phyloP scores from a whole-genome alignment of 1,139 yeast genomes.

The Blastobotrys proliferans region DNA sequence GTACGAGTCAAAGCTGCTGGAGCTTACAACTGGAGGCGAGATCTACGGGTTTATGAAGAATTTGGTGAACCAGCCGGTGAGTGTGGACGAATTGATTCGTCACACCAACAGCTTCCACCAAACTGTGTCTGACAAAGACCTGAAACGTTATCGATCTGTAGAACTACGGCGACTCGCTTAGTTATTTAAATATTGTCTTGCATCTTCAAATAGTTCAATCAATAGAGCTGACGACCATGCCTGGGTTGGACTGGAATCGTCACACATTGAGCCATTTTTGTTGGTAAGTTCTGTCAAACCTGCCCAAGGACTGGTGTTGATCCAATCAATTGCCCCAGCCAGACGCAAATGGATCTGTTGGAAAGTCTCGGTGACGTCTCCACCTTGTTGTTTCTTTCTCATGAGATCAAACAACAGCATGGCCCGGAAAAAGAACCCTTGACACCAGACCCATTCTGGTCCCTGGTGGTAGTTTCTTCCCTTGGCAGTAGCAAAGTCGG shows the following conservation, averaged over 20 bases:
- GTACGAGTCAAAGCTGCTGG: slow-evolving; percentile 38
- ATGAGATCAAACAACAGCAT: slow-evolving; percentile 49
- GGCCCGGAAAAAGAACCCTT: slow-evolving; percentile 84
- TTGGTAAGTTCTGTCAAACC: slow-evolving; percentile 92
- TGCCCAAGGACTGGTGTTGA: slow-evolving; percentile 77
- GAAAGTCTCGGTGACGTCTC: slow-evolving; percentile 33
- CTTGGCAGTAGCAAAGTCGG: slow-evolving; percentile 87
- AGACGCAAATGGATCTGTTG: slow-evolving; percentile 51
- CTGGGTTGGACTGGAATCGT: slow-evolving; percentile 90
- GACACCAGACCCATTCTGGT: slow-evolving; percentile 97
- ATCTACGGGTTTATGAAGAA: slow-evolving; percentile 45
- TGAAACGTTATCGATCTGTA: slow-evolving; percentile 14
- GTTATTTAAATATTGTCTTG: background rate
- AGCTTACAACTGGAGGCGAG: slow-evolving; percentile 37
- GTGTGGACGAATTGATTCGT: slow-evolving; percentile 29
- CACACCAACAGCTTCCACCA: slow-evolving; percentile 19
- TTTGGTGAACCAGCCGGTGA: slow-evolving; percentile 31
- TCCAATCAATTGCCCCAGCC: slow-evolving; percentile 64
- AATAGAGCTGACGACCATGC: slow-evolving; percentile 94
- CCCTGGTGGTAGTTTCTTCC: slow-evolving; percentile 98
- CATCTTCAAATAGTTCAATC: slow-evolving; percentile 72
- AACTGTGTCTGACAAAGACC: slow-evolving; percentile 18
- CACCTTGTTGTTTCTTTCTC: slow-evolving; percentile 24
- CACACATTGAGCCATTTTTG: slow-evolving; percentile 74
- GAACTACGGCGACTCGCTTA: slow-evolving; percentile 10